Evolutionary conservation across 2,329 filamentous ascomycete species (phyloP), one percentile per base, ranked within the genome.

Genomic region (Alternaria tenuissima): DNA sequence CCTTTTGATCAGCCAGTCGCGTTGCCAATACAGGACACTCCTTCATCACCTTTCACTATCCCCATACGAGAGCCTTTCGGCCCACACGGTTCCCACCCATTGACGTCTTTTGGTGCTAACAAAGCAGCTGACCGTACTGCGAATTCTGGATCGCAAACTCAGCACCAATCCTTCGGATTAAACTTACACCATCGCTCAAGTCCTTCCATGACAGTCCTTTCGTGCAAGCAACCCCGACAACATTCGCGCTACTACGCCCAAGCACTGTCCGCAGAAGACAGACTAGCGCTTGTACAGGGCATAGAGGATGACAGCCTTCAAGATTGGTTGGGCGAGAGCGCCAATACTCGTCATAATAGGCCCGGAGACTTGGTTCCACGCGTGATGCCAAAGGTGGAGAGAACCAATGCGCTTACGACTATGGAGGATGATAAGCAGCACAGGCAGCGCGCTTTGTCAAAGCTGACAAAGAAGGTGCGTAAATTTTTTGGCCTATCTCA

Each of bases 231-330:
- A n/a, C 56, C 57, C 28, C 38, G 7, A 56, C 36, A 46, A n/a
- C 53, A 59, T 7, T 24, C 42, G 2, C 69, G 70, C 30, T 75
- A 74, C 59, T 75, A 76, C 47, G 46, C 46, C 14, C 51, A 61
- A 22, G 59, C 67, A 2, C 64, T 75, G 2, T 62, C 66, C 0
- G 20, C 51, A 3, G 61, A 61, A 5, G 73, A 73, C 22, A 61
- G 54, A 32, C 18, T 44, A 11, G 61, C 67, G 4, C 59, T 76
- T n/a, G 42, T 52, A 4, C 14, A 8, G 1, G 72, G 67, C 12
- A 62, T 68, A 14, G 16, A 61, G 30, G 66, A 69, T 32, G 66
- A 72, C 52, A 72, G 71, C 43, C 59, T 67, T 4, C 61, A 60
- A 42, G 16, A 62, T 9, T 73, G 65, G 66, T 61, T 60, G 3